Base-by-base conservation (phyloP, 163 green algal species). In the Scenedesmus sp. region DNA sequence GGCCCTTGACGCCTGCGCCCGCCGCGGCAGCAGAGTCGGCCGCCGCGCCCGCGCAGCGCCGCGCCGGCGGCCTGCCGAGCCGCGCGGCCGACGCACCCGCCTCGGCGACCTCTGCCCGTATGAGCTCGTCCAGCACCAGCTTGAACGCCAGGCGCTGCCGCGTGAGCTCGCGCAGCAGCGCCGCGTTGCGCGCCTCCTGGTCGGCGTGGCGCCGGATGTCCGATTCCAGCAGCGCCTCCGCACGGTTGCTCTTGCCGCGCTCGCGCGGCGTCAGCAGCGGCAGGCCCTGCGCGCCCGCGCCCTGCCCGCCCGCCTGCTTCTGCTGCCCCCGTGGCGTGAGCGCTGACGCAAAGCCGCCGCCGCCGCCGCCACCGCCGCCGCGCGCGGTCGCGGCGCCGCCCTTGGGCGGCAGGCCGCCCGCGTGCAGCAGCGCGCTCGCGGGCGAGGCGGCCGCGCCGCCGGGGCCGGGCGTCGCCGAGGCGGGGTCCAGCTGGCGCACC, bases 121-220 rank as follows among this genome's bases (percentile, higher is more conserved):
- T 15, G 22, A 67, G 22, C 0, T 60, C 34, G 44, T 69, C 70
- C 29, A 62, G 31, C 1, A 11, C 67, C 56, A 78, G n/a, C 57
- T 78, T 72, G 73, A 74, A 74, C 2, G 73, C 39, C 60, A 73
- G 33, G 18, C 73, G 60, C 60, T 80, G 73, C n/a, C 73, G 45
- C 33, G 60, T 48, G 22, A 80, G 60, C 73, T 80, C 73, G 6
- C 47, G 44, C 60, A 65, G 26, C 47, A 80, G 44, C 39, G 44
- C 73, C 20, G 47, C 73, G 28, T 80, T 80, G 60, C 73, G 28
- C 2, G 34, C 34, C 60, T 80, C 60, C 60, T 80, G 73, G 48
- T 80, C 73, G 34, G 67, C 51, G 39, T 76, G 67, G 31, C 67
- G 67, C 67, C 67, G 64, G 39, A 10, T 47, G 28, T 76, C 67